Percentiles rank a stretch among this genome's conserved stretches.
These are phyloP conservation scores for Gastrodia elata DNA, from an alignment of 106 monocot genomes.

Conservation along the genomic window DNA sequence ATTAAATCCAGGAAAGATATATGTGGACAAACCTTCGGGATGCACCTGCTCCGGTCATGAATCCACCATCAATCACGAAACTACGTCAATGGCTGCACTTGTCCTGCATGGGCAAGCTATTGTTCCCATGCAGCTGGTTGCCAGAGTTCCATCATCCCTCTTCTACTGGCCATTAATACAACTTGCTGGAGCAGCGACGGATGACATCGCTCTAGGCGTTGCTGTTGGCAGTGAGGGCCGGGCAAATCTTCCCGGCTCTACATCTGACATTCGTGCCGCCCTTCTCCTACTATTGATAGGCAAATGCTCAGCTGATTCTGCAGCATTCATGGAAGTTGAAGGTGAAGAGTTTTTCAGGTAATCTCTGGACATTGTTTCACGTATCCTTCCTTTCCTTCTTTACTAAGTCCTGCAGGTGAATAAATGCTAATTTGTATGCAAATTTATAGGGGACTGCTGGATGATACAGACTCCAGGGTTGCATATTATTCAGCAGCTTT, in stretches of 20 bases:
- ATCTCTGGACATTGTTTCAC: not conserved
- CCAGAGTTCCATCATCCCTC: constrained; percentile 67
- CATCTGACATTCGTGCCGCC: constrained; percentile 91
- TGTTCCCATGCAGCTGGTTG: constrained; percentile 79
- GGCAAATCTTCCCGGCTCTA: constrained; percentile 81
- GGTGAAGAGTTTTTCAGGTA: constrained; percentile 98
- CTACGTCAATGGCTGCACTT: constrained; percentile 79
- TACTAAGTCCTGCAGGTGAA: not conserved
- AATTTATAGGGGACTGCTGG: constrained; percentile 70
- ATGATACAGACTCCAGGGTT: constrained; percentile 93
- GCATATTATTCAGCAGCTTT: constrained; percentile 96
- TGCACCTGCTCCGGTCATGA: constrained; percentile 1
- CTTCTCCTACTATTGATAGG: constrained; percentile 80
- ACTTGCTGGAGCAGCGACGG: constrained; percentile 92
- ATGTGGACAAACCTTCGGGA: constrained; percentile 18
- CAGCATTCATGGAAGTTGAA: constrained; percentile 79
- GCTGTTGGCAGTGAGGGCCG: constrained; percentile 90
- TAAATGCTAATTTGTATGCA: not conserved
- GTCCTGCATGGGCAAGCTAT: constrained; percentile 71
- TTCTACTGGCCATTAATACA: constrained; percentile 94
- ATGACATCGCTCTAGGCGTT: constrained; percentile 92
- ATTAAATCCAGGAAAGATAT: constrained; percentile 10
- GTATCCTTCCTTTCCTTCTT: not conserved
- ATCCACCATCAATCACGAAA: constrained; percentile 13
- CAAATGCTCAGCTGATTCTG: constrained; percentile 80